phyloP scores from a whole-genome alignment of 768 basidiomycete species.

The Scleroderma citrinum region DNA sequence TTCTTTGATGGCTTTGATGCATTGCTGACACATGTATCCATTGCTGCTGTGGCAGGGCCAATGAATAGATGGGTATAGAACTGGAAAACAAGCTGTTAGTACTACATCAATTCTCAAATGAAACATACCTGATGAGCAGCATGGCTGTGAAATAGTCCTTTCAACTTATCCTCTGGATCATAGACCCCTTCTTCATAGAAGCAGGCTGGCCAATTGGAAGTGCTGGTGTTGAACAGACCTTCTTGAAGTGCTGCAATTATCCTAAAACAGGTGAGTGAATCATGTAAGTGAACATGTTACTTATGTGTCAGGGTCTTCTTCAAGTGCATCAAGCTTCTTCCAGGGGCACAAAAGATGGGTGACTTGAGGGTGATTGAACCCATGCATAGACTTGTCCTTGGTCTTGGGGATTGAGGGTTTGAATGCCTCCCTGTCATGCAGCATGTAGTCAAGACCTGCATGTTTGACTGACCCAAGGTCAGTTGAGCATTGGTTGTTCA shows the following conservation, averaged over 20 bases:
- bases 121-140: not conserved
- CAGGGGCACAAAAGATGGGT: not conserved
- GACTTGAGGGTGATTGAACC: conserved; percentile 1
- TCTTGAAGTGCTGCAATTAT: not conserved
- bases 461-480: conserved; percentile 2
- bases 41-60: not conserved
- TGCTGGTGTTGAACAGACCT: not conserved
- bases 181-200: not conserved
- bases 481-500: not conserved
- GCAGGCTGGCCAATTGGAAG: conserved; percentile 1
- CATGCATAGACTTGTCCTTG: not conserved
- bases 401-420: not conserved
- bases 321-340: not conserved
- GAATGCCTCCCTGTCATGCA: not conserved
- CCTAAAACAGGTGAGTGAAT: not conserved
- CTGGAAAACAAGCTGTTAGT: not conserved
- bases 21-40: not conserved
- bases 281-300: not conserved
- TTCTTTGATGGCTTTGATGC: not conserved
- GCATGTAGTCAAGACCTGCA: not conserved
- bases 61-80: conserved; percentile 2
- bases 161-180: not conserved
- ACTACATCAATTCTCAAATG: not conserved
- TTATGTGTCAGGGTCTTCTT: not conserved
- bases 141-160: not conserved